A percentile compares a stretch with the other conserved stretches of the same genome.
Conservation (phyloP, 1,139 yeast genomes). For the Zhuliangozyma parablackwelliae region DNA sequence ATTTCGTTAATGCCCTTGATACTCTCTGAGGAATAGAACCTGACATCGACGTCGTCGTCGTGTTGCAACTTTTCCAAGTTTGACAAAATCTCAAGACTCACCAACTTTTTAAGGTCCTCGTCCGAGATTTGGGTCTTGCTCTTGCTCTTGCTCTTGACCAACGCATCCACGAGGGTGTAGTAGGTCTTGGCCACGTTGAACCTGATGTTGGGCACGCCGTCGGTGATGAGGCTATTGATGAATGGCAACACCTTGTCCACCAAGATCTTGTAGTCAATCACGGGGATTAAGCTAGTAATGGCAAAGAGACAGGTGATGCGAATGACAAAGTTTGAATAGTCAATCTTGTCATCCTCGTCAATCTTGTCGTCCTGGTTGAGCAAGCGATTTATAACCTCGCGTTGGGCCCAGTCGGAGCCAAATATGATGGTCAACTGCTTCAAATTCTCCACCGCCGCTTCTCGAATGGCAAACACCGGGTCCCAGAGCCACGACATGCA, state of each 20-base stretch:
- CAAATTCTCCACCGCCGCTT: constrained; percentile 87
- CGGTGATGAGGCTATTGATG: constrained; percentile 63
- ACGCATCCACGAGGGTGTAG: constrained; percentile 53
- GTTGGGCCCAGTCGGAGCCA: constrained; percentile 92
- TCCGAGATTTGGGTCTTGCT: constrained; percentile 15
- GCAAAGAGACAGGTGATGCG: constrained; percentile 90
- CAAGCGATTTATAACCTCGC: constrained; percentile 75
- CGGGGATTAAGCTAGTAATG: constrained; percentile 72
- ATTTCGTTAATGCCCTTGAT: constrained; percentile 33
- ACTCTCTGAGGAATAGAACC: constrained; percentile 74
- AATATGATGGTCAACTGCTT: constrained; percentile 78
- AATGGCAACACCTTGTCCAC: constrained; percentile 73
- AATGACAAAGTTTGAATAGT: constrained; percentile 70
- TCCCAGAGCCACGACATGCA: constrained; percentile 99
- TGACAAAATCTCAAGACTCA: constrained; percentile 56
- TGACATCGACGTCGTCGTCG: constrained; percentile 86
- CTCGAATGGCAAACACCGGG: constrained; percentile 92
- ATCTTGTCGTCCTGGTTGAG: constrained; percentile 28
- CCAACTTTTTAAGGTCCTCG: constrained; percentile 33
- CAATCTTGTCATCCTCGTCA: constrained; percentile 36
- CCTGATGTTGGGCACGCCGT: constrained; percentile 89
- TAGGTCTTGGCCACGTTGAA: constrained; percentile 91
- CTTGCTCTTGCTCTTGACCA: constrained; percentile 25
- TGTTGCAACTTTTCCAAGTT: constrained; percentile 58
- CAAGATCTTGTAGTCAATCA: constrained; percentile 54